These are phyloP conservation scores for Phytophthora pinifolia DNA, from an alignment of 352 stramenopile species.

Conservation along the genomic window DNA sequence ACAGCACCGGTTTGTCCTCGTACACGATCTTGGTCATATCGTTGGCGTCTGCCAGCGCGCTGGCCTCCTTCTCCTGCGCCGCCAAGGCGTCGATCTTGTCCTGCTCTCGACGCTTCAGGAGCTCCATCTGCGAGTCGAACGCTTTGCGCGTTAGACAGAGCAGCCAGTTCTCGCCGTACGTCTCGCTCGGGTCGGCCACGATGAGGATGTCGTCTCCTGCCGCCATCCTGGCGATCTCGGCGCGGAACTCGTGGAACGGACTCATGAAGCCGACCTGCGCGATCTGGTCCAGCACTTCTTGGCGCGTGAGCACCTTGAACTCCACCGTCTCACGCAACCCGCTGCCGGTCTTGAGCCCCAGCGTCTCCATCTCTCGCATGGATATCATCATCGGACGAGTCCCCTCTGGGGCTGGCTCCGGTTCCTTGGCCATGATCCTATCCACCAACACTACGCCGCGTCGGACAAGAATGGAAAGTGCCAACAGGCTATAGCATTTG, in stretches of 20 bases:
- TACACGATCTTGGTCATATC: constrained; percentile 65
- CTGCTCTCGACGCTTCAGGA: constrained; percentile 49
- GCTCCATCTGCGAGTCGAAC: constrained; percentile 68
- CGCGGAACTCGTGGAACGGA: constrained; percentile 73
- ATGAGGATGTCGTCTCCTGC: constrained; percentile 75
- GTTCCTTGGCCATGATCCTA: constrained; percentile 27
- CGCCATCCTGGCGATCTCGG: constrained; percentile 62
- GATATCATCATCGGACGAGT: constrained; percentile 84
- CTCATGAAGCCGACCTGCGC: constrained; percentile 81
- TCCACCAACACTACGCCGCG: background rate
- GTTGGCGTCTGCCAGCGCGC: constrained; percentile 33
- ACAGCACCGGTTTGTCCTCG: constrained; percentile 70
- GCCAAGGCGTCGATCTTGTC: constrained; percentile 49
- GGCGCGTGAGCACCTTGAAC: constrained; percentile 70
- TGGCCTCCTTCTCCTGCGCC: constrained; percentile 30
- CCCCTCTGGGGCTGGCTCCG: constrained; percentile 58
- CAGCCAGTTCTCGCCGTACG: constrained; percentile 87
- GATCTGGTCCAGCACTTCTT: constrained; percentile 76
- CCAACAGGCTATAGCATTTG: constrained; percentile 22
- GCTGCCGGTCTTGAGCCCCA: constrained; percentile 77
- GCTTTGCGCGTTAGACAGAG: constrained; percentile 68
- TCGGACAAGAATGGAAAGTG: constrained; percentile 18
- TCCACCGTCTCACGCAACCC: constrained; percentile 73
- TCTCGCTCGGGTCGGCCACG: constrained; percentile 69
- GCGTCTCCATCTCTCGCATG: constrained; percentile 84